Evolutionary conservation across 495 filamentous ascomycete genomes (phyloP).

Genomic region (Tetracladium setigerum): DNA sequence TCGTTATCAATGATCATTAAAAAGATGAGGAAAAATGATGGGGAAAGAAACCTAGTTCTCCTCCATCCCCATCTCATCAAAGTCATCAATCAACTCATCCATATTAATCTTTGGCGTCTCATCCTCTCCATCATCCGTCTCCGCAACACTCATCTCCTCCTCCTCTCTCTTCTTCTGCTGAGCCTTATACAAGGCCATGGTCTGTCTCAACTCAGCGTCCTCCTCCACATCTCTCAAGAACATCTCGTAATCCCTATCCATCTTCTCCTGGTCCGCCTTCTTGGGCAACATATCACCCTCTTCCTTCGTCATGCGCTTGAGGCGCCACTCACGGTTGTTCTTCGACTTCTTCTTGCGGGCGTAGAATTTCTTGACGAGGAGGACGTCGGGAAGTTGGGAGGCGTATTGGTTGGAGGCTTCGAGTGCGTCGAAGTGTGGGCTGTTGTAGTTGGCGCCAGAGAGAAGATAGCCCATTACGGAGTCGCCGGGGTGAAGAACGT

Average conservation of each 20-base stretch:
- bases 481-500: conserved; percentile 81
- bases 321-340: conserved; percentile 70
- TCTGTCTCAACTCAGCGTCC: conserved; percentile 77
- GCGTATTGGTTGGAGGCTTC: conserved; percentile 61
- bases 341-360: conserved; percentile 75
- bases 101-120: conserved; percentile 69
- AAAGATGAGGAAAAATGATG: no score
- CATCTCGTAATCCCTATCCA: conserved; percentile 90
- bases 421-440: conserved; percentile 69
- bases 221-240: conserved; percentile 97
- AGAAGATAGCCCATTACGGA: conserved; percentile 87
- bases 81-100: conserved; percentile 83
- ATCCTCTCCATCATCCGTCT: conserved; percentile 60
- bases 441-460: conserved; percentile 86
- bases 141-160: conserved; percentile 56
- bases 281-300: conserved; percentile 72
- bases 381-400: conserved; percentile 78
- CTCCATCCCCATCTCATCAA: conserved; percentile 40
- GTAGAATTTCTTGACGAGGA: conserved; percentile 95
- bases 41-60: no score
- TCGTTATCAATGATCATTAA: no score
- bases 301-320: conserved; percentile 87
- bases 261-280: conserved; percentile 72
- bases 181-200: conserved; percentile 79
- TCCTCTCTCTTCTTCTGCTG: conserved; percentile 34